phyloP scores from a whole-genome alignment of 192 early-diverging fungal genomes.

The Oehlia diaphana region DNA sequence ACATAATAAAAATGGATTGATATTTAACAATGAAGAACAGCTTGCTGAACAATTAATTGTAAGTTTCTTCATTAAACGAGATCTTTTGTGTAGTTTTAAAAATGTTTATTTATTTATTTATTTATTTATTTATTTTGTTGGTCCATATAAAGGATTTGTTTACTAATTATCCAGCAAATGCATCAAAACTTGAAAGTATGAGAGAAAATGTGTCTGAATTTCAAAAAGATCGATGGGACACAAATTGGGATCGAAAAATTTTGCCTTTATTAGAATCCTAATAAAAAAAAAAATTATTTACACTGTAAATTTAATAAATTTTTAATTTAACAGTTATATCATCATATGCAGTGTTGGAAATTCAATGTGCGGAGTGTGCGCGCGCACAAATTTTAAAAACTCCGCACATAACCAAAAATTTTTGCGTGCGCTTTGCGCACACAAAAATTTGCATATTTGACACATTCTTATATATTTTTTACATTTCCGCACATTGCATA shows the following conservation, averaged over 20 bases:
- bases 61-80: not conserved
- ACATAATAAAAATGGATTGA: slow-evolving; percentile 26
- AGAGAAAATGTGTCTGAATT: slow-evolving; percentile 14
- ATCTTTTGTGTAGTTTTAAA: not conserved
- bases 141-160: slow-evolving; percentile 19
- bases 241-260: slow-evolving; percentile 8
- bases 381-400: too few relatives aligned
- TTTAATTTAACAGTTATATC: too few relatives aligned
- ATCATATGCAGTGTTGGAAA: too few relatives aligned
- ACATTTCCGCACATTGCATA: too few relatives aligned
- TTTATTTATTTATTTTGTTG: not conserved
- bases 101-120: not conserved
- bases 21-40: slow-evolving; percentile 19
- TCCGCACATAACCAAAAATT: too few relatives aligned
- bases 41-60: slow-evolving; percentile 22
- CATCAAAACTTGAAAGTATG: slow-evolving; percentile 19
- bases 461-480: too few relatives aligned
- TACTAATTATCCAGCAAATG: slow-evolving; percentile 24
- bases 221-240: slow-evolving; percentile 26
- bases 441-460: too few relatives aligned
- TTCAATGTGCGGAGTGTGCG: too few relatives aligned
- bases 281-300: not conserved
- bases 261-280: slow-evolving; percentile 15
- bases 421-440: too few relatives aligned
- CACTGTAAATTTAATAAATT: too few relatives aligned